Base-by-base conservation (phyloP, 805 yeast species). In the Sporopachydermia quercuum region DNA sequence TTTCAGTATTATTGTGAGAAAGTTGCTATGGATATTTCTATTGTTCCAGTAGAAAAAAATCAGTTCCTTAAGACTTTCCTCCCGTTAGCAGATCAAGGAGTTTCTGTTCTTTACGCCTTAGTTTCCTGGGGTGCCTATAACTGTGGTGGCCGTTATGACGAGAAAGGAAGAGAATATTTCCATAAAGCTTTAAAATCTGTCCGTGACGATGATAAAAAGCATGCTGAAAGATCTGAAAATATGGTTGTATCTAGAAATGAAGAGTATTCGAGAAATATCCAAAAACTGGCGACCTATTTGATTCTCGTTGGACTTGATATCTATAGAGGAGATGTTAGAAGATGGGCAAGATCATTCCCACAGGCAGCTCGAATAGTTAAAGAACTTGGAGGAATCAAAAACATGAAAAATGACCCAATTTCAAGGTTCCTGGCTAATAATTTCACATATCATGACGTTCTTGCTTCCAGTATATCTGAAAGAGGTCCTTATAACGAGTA, bases 251-350 rank as follows among this genome's bases (percentile, higher is more conserved):
- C 37, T 11, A 34, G 17, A 16, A n/a, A 30, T 15, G 36, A 36
- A 14, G 42, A 39, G 39, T 43, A 42, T 14, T 34, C 38, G 39
- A 47, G 16, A 50, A 47, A 19, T 42, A 43, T 55, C 39, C 60
- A 48, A 45, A 67, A 77, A 43, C 53, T 82, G 36, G 87, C 93
- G 1, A 71, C 78, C 14, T 61, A 78, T 40, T 57, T 82, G 45
- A 71, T 83, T 39, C 62, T 82, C 39, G 71, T 81, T 47, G 84
- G 80, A n/a, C 87, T 83, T 1, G 86, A 81, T 51, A 79, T 83
- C 40, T 82, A 89, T 57, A 70, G 75, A 46, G 94, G 94, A 4
- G 93, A 83, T 54, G 84, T 80, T 27, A 66, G 66, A 30, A 72
- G 76, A 50, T 83, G 94, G 94, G 70, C 78, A 2, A 63, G 70